Evolutionary conservation across 768 basidiomycete species (phyloP).

Genomic region (Scleroderma citrinum): DNA sequence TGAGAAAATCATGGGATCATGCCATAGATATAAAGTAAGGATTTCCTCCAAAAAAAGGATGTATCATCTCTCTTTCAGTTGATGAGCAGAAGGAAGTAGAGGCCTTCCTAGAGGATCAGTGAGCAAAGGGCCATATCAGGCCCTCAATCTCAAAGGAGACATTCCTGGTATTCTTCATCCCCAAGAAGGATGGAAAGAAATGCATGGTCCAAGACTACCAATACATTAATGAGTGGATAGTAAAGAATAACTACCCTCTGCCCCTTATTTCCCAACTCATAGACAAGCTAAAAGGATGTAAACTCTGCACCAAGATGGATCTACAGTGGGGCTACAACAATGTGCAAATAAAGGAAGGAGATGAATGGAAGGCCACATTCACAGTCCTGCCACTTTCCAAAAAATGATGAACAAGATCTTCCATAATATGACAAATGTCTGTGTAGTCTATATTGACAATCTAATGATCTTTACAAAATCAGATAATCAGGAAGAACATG

Average conservation of each 20-base stretch:
- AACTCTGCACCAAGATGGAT: slow-evolving; percentile 2
- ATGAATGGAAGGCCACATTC: slow-evolving; percentile 40
- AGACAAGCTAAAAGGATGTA: slow-evolving; percentile 1
- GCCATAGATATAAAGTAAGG: too few relatives aligned
- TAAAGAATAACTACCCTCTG: background rate
- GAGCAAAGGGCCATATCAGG: slow-evolving; percentile 3
- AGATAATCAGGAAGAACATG: slow-evolving; percentile 10
- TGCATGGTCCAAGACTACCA: slow-evolving; percentile 13
- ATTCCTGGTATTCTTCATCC: slow-evolving; percentile 7
- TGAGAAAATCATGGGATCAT: too few relatives aligned
- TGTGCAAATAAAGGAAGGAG: slow-evolving; percentile 32
- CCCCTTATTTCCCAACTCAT: background rate
- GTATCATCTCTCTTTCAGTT: background rate
- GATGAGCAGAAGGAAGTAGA: background rate
- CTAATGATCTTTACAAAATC: slow-evolving; percentile 31
- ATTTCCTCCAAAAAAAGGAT: background rate
- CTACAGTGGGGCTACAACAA: slow-evolving; percentile 22
- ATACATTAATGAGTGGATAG: slow-evolving; percentile 4
- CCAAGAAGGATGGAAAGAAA: slow-evolving; percentile 9
- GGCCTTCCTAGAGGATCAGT: slow-evolving; percentile 7
- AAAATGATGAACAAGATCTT: slow-evolving; percentile 22
- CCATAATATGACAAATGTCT: slow-evolving; percentile 26
- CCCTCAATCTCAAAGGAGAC: slow-evolving; percentile 10
- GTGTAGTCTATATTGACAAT: slow-evolving; percentile 39
- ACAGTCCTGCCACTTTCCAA: slow-evolving; percentile 30